Evolutionary conservation across 257 asterid genomes (phyloP).

Genomic region (Eucommia ulmoides): DNA sequence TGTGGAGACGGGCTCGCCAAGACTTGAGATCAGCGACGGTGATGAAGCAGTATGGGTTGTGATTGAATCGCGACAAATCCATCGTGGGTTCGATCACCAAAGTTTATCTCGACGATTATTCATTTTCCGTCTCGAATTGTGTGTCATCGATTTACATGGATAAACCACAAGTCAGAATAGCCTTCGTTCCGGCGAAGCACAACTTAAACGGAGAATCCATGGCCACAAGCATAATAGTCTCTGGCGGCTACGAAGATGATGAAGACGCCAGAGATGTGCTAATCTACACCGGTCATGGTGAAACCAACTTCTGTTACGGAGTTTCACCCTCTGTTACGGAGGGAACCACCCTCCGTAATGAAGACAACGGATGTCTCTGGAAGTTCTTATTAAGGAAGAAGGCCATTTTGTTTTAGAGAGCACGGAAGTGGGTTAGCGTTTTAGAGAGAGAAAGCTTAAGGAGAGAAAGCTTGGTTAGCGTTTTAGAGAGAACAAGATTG

Average conservation of each 20-base stretch:
- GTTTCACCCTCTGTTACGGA: too few relatives aligned
- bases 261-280: neutral
- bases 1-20: neutral
- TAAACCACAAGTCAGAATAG: neutral
- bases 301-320: too few relatives aligned
- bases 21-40: neutral
- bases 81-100: neutral
- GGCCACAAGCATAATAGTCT: neutral
- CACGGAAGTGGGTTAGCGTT: too few relatives aligned
- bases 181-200: neutral
- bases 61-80: neutral
- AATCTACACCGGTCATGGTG: slow-evolving; percentile 9
- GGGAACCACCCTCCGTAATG: too few relatives aligned
- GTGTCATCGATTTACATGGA: neutral
- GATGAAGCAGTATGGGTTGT: neutral
- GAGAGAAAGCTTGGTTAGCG: too few relatives aligned
- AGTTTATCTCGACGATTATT: neutral
- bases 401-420: too few relatives aligned
- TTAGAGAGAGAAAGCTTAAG: too few relatives aligned
- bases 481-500: too few relatives aligned
- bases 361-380: too few relatives aligned
- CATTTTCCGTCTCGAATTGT: neutral
- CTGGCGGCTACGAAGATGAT: neutral
- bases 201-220: neutral
- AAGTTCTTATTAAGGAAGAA: too few relatives aligned